Base-by-base conservation (phyloP, 352 stramenopile species). In the Thalassiosira sp. region DNA sequence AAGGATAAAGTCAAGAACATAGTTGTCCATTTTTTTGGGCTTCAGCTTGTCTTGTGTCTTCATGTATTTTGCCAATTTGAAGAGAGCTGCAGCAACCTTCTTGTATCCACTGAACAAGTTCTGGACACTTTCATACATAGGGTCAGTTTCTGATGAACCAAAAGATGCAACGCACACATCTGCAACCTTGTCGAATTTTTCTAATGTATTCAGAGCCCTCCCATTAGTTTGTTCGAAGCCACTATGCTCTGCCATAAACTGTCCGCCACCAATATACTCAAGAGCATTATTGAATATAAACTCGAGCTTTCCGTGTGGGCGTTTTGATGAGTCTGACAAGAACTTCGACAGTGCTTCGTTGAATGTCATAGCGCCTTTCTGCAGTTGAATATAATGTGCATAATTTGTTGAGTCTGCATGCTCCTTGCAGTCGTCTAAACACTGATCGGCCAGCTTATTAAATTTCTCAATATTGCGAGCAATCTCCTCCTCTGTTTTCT, bases 251-350 rank as follows among this genome's bases (percentile, higher is more conserved):
- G 61, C 43, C 18, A 13, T 57, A 46, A 61, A 71, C 24, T 61
- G 8, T 10, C 61, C 61, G n/a, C 46, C 46, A 10, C 46, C 46
- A 5, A 59, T 10, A 27, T 60, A 46, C 46, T 71, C 61, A 33
- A 59, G 27, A 59, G 61, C 61, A 31, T 71, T 61, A 33, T 71
- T 60, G 28, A 71, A 71, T 25, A 60, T 46, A 48, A 71, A 71
- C 33, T 71, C 61, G 27, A 71, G 33, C 15, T 60, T 48, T 7
- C 61, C 61, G 28, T 31, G 61, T 22, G 61, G 61, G 15, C 35
- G 40, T 15, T 71, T 71, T 37, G 45, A 71, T 16, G 20, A 61
- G 11, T 37, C 25, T 8, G 27, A 51, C 22, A 58, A 49, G 16
- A 46, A 61, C 24, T 71, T 25, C 1, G 31, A 33, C 25, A 71